Conservation (phyloP, 768 basidiomycete genomes). For the Lyophyllum decastes region DNA sequence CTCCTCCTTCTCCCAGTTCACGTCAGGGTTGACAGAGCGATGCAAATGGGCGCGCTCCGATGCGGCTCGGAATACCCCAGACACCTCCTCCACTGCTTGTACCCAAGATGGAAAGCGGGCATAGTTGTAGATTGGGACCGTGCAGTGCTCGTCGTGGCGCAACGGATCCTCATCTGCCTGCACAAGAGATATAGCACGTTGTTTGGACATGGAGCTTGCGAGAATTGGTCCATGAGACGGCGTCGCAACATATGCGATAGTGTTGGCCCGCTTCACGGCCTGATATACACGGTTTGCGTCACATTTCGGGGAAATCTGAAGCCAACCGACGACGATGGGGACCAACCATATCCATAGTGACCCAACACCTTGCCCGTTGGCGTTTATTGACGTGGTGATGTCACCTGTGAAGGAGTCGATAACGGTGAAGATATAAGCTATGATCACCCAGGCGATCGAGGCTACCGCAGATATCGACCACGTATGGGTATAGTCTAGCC, state of each 20-base stretch:
- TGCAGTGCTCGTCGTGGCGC: constrained; percentile 22
- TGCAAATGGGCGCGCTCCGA: constrained; percentile 17
- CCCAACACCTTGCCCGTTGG: constrained; percentile 41
- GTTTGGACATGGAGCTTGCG: constrained; percentile 8
- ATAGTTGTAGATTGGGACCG: constrained; percentile 32
- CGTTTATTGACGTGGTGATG: constrained; percentile 22
- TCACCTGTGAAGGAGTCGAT: constrained; percentile 32
- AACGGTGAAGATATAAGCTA: constrained; percentile 43
- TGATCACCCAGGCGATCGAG: constrained; percentile 44
- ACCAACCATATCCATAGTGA: constrained; percentile 48
- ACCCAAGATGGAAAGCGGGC: constrained; percentile 30
- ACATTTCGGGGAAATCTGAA: constrained; percentile 43
- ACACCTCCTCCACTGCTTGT: constrained; percentile 24
- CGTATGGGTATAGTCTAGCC: constrained; percentile 36
- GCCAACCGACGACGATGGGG: constrained; percentile 44
- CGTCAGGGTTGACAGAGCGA: constrained; percentile 17
- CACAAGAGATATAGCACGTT: constrained; percentile 21
- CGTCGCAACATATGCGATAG: constrained; percentile 28
- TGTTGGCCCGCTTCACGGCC: constrained; percentile 32
- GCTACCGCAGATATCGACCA: constrained; percentile 39
- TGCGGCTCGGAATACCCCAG: constrained; percentile 23
- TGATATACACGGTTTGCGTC: constrained; percentile 29
- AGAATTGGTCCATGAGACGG: not conserved
- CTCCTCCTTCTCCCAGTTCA: constrained; percentile 19
- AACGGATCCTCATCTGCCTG: constrained; percentile 10